Conservation (phyloP, 2,329 filamentous ascomycete genomes). For the Lasiodiplodia gonubiensis region DNA sequence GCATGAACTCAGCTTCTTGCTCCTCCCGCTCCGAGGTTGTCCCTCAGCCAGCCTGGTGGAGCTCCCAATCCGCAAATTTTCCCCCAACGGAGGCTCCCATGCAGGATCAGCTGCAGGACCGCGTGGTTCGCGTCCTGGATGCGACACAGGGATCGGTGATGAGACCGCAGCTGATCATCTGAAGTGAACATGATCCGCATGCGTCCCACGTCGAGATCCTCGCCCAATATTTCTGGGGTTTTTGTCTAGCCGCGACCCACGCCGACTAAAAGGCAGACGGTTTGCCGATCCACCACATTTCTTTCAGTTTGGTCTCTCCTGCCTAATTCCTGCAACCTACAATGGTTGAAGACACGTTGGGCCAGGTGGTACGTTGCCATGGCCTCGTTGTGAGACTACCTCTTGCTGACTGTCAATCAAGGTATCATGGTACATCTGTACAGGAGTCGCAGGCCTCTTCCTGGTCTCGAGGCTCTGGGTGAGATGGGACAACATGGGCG, state of each 20-base stretch:
- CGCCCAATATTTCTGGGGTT: slow-evolving; percentile 20
- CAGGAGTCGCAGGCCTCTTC: slow-evolving; percentile 37
- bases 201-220: slow-evolving; percentile 19
- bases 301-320: slow-evolving; percentile 7
- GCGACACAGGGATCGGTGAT: slow-evolving; percentile 27
- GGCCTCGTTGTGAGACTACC: slow-evolving; percentile 12
- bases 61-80: background rate
- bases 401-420: slow-evolving; percentile 18
- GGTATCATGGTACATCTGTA: slow-evolving; percentile 47
- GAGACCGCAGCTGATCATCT: slow-evolving; percentile 10
- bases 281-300: slow-evolving; percentile 18
- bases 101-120: slow-evolving; percentile 6
- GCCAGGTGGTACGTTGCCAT: slow-evolving; percentile 39
- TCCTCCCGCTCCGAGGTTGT: background rate
- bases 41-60: background rate
- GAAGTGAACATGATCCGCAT: slow-evolving; percentile 22
- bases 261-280: slow-evolving; percentile 24
- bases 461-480: slow-evolving; percentile 39
- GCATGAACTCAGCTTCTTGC: background rate
- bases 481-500: slow-evolving; percentile 39
- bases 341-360: slow-evolving; percentile 31
- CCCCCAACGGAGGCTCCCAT: background rate
- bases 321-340: slow-evolving; percentile 24
- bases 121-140: slow-evolving; percentile 10
- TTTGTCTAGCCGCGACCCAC: slow-evolving; percentile 19